Base-by-base conservation (phyloP, 2,329 filamentous ascomycete genomes). In the Clarireedia monteithiana region DNA sequence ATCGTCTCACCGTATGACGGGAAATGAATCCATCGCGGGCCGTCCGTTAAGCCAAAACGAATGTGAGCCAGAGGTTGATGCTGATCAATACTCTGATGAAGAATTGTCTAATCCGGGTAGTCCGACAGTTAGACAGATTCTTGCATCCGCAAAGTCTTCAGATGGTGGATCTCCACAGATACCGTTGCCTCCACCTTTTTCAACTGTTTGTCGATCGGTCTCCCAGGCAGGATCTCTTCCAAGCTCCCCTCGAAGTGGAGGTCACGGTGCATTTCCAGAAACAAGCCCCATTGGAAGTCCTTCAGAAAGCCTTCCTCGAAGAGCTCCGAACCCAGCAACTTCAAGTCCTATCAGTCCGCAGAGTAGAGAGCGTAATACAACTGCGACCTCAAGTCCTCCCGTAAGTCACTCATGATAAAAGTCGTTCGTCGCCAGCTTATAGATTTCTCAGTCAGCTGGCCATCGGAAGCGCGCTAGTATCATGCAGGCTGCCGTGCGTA, bases 111-210 rank as follows among this genome's bases (percentile, higher is more conserved):
- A 48, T 6, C 34, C 24, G 6, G 30, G 47, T 14, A 54, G 45
- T 34, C 34, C 36, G 7, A 40, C 38, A 9, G 5, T 36, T 27
- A 44, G 49, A n/a, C 51, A 49, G 12, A 39, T 45, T 6, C 7
- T 30, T 36, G 38, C 39, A 40, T 48, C 44, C 12, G 39, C 50
- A 15, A 14, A 20, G 1, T 14, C 26, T 38, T 27, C 27, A 2
- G 4, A 6, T 48, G n/a, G n/a, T 23, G n/a, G 12, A 1, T 64
- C 65, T 1, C 52, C 58, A 38, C 50, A 50, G 27, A 49, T 65
- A 34, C 38, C 52, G 34, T 53, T 68, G 5, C 67, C 67, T 6
- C 65, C 64, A n/a, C 67, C 67, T 50, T 68, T 68, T 44, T 68
- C 66, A 9, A 57, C 61, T 9, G 56, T 60, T 10, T 47, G 62